phyloP scores from a whole-genome alignment of 179 eudicot species.

The Nepenthes alata region DNA sequence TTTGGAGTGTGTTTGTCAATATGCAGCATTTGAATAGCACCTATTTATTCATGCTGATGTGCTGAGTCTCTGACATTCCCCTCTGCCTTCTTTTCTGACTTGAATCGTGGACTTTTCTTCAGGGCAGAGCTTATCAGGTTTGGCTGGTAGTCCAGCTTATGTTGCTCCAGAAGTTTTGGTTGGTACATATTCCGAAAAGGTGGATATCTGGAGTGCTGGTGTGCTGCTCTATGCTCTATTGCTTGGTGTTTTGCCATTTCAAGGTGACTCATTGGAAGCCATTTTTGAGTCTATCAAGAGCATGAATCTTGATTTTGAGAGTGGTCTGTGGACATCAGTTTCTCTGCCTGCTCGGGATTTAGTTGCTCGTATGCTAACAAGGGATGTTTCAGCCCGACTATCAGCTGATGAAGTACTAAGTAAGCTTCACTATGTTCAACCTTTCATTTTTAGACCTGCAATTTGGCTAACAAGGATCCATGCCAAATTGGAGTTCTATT shows the following conservation, averaged over 20 bases:
- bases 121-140: conserved; percentile 81
- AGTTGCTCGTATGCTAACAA: conserved; percentile 64
- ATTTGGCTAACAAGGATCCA: not conserved
- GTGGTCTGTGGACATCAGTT: conserved; percentile 63
- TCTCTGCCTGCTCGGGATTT: conserved; percentile 85
- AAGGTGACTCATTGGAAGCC: conserved; percentile 65
- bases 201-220: conserved; percentile 93
- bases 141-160: conserved; percentile 96
- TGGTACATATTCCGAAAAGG: conserved; percentile 81
- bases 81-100: not conserved
- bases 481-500: not conserved
- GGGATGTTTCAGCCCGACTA: conserved; percentile 52
- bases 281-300: conserved; percentile 79
- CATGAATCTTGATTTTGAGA: conserved; percentile 48
- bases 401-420: conserved; percentile 73
- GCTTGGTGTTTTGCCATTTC: conserved; percentile 75
- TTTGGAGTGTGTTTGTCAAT: too few relatives aligned
- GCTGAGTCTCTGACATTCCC: too few relatives aligned
- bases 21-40: too few relatives aligned
- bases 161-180: conserved; percentile 83
- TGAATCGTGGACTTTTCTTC: conserved; percentile 2
- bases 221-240: conserved; percentile 73
- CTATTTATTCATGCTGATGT: too few relatives aligned
- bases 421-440: conserved; percentile 24
- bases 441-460: not conserved